Evolutionary conservation across 768 basidiomycete genomes (phyloP), one percentile per base, ranked within the genome.

Genomic region (Wakefieldia striispora): DNA sequence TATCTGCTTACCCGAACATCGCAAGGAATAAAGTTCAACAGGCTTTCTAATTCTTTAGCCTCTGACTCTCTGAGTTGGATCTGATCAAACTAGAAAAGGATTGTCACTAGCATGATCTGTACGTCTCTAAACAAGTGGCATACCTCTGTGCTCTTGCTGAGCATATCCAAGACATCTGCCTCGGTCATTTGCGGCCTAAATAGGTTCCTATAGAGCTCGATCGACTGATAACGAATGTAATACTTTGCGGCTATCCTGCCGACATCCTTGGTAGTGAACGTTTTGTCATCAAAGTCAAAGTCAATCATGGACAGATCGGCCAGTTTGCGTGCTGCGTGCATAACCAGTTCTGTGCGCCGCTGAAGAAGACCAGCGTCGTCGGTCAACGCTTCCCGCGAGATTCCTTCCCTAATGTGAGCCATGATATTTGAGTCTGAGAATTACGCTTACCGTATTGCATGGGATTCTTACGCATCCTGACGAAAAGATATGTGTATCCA

Each of bases 231-330:
- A 17, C 88, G 82, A 62, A 99, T 88, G 69, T 98, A 99, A 68
- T 97, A 99, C 69, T 89, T 95, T 4, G 95, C 92, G 0, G 97
- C 94, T 59, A 98, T 95, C 55, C 93, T 76, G n/a, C 97, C 97
- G 3, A 95, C 70, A 55, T 97, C 95, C n/a, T 88, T 91, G 56
- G 86, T 82, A 3, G 76, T 71, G 49, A 97, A 84, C 2, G 76
- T 69, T 12, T 80, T 82, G 5, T 72, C 76, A 1, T 65, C 64
- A 31, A 71, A 65, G 59, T 93, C 84, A 60, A 84, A 89, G 39
- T 80, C 74, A 45, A 97, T 86, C 97, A 99, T 99, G 35, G 79
- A 76, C 12, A 83, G 75, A 24, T 80, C 73, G 20, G 82, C 76
- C 2, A 99, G 80, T 50, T 72, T 79, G 33, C 73, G 69, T 6